A percentile compares a stretch with the other conserved stretches of the same genome.
Conservation (phyloP, 352 stramenopile genomes). For the Pythium sp. region DNA sequence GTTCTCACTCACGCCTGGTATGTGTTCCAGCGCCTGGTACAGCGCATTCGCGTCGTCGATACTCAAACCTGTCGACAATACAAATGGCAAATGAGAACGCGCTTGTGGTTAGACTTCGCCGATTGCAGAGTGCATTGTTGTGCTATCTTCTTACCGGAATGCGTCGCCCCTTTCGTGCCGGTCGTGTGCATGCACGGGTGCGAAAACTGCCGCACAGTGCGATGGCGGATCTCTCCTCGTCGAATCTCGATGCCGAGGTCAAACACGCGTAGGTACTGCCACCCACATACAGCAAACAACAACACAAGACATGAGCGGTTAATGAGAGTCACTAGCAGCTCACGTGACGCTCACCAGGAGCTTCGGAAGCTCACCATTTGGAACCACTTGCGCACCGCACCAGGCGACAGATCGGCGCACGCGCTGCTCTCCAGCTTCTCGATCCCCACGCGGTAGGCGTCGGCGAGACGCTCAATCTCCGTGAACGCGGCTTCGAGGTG, state of each 20-base stretch:
- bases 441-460: slow-evolving; percentile 35
- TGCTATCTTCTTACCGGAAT: slow-evolving; percentile 34
- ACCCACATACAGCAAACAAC: not conserved
- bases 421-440: slow-evolving; percentile 39
- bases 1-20: slow-evolving; percentile 33
- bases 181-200: slow-evolving; percentile 63
- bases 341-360: not conserved
- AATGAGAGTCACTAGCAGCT: not conserved
- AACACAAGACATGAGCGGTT: not conserved
- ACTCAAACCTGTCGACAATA: slow-evolving; percentile 37
- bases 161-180: slow-evolving; percentile 53
- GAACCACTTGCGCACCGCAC: slow-evolving; percentile 57
- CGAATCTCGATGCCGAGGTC: slow-evolving; percentile 69
- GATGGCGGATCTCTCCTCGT: slow-evolving; percentile 70
- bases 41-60: slow-evolving; percentile 77
- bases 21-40: slow-evolving; percentile 41
- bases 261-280: slow-evolving; percentile 61
- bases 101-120: not conserved
- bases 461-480: slow-evolving; percentile 48
- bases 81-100: not conserved
- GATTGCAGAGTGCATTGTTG: no score
- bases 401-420: slow-evolving; percentile 33
- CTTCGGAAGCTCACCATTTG: slow-evolving; percentile 31
- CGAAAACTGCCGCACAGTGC: slow-evolving; percentile 24
- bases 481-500: slow-evolving; percentile 45